Evolutionary conservation across 2,329 filamentous ascomycete genomes (phyloP).

Genomic region (Trichoderma atroviride): DNA sequence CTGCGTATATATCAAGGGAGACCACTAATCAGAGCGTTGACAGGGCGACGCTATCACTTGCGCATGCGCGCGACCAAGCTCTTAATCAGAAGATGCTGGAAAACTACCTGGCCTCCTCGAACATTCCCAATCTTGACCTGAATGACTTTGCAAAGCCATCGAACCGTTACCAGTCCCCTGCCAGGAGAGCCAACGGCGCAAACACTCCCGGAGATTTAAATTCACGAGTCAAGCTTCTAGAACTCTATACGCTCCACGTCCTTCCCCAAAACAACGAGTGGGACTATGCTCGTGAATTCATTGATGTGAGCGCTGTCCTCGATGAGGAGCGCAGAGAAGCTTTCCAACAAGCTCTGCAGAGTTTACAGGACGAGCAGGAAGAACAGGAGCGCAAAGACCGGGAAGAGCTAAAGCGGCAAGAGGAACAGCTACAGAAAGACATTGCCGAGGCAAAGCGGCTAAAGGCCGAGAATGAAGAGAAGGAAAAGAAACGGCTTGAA

Average conservation of each 20-base stretch:
- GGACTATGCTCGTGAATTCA: conserved; percentile 93
- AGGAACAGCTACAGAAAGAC: conserved; percentile 59
- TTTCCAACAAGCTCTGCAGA: conserved; percentile 83
- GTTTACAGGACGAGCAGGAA: conserved; percentile 79
- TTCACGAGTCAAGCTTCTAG: conserved; percentile 85
- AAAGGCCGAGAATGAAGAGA: conserved; percentile 62
- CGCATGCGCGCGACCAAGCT: conserved; percentile 81
- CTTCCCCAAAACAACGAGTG: conserved; percentile 93
- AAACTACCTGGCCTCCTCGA: conserved; percentile 79
- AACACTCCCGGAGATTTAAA: conserved; percentile 84
- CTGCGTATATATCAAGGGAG: background rate
- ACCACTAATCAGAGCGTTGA: background rate
- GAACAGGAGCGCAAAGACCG: conserved; percentile 68
- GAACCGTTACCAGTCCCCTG: conserved; percentile 49
- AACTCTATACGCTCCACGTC: conserved; percentile 93
- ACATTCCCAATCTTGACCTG: conserved; percentile 72
- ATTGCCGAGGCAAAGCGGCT: conserved; percentile 60
- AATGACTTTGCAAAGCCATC: conserved; percentile 53
- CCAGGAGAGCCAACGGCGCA: conserved; percentile 62
- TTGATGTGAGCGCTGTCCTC: conserved; percentile 79
- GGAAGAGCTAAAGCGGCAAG: conserved; percentile 59
- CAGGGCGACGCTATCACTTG: conserved; percentile 85
- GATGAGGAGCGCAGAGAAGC: conserved; percentile 91
- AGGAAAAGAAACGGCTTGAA: conserved; percentile 55
- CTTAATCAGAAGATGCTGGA: conserved; percentile 88